These are phyloP conservation scores for Metschnikowia vanudenii DNA, from an alignment of 805 yeast genomes.

Conservation along the genomic window DNA sequence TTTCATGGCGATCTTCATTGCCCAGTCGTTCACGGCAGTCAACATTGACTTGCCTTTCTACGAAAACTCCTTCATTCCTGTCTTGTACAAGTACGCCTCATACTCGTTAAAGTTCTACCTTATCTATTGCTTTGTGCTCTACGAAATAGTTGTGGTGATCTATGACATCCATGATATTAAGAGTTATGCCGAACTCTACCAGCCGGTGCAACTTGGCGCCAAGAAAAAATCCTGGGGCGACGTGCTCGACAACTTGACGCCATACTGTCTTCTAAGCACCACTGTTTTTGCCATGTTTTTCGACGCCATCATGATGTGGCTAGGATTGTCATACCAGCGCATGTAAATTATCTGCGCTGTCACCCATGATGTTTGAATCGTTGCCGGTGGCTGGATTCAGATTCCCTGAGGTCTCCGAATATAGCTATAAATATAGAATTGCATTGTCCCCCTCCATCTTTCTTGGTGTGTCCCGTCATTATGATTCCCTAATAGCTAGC, in stretches of 20 bases:
- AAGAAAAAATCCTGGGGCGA: conserved; percentile 3
- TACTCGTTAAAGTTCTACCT: conserved; percentile 34
- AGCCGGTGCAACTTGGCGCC: conserved; percentile 12
- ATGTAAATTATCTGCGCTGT: not conserved
- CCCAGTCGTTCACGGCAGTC: conserved; percentile 33
- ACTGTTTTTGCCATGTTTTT: conserved; percentile 4
- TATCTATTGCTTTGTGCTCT: conserved; percentile 32
- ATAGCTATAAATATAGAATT: not conserved
- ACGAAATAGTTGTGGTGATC: conserved; percentile 24
- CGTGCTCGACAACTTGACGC: not conserved
- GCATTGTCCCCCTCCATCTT: not conserved
- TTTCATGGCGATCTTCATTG: conserved; percentile 34
- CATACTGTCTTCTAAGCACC: not conserved
- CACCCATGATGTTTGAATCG: not conserved
- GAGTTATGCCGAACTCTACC: conserved; percentile 16
- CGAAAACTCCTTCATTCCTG: conserved; percentile 5
- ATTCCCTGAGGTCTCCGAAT: not conserved
- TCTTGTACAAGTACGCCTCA: conserved; percentile 22
- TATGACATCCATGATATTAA: conserved; percentile 10
- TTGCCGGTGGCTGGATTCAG: not conserved
- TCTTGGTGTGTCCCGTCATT: too few relatives aligned
- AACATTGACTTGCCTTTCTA: conserved; percentile 23
- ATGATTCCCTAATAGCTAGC: conserved; percentile 6
- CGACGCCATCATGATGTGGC: conserved; percentile 9
- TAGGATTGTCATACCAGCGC: conserved; percentile 5